phyloP scores from a whole-genome alignment of 305 asterid genomes.

The Rubia peregrina region DNA sequence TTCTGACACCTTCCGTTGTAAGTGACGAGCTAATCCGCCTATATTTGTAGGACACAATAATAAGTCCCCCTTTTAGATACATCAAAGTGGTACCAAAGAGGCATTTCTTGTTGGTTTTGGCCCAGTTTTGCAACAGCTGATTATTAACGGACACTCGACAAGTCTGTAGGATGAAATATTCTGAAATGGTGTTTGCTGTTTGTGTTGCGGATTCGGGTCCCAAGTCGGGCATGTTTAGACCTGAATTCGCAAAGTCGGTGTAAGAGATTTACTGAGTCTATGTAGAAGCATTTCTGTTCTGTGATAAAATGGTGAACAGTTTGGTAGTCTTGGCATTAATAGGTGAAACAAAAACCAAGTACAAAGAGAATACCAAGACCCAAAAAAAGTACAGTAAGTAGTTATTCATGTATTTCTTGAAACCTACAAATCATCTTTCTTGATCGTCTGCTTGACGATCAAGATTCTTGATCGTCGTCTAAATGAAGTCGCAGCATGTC shows the following conservation, averaged over 20 bases:
- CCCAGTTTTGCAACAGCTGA: constrained; percentile 1
- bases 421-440: too few relatives aligned
- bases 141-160: too few relatives aligned
- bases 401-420: not conserved
- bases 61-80: not conserved
- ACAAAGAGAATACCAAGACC: not conserved
- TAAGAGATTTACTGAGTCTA: too few relatives aligned
- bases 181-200: not conserved
- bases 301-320: not conserved
- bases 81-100: not conserved
- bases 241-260: not conserved
- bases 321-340: not conserved
- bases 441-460: too few relatives aligned
- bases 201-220: not conserved
- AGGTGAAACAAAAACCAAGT: not conserved
- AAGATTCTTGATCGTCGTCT: too few relatives aligned
- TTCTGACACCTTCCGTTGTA: constrained; percentile 86
- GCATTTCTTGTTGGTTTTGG: not conserved
- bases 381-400: not conserved
- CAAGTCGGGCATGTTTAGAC: too few relatives aligned
- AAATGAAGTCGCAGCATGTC: too few relatives aligned
- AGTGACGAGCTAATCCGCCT: constrained; percentile 89
- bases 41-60: constrained; percentile 32
- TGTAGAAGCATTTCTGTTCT: too few relatives aligned
- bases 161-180: not conserved